These are phyloP conservation scores for Diaporthe citriasiana DNA, from an alignment of 2,329 filamentous ascomycete genomes.

Conservation along the genomic window DNA sequence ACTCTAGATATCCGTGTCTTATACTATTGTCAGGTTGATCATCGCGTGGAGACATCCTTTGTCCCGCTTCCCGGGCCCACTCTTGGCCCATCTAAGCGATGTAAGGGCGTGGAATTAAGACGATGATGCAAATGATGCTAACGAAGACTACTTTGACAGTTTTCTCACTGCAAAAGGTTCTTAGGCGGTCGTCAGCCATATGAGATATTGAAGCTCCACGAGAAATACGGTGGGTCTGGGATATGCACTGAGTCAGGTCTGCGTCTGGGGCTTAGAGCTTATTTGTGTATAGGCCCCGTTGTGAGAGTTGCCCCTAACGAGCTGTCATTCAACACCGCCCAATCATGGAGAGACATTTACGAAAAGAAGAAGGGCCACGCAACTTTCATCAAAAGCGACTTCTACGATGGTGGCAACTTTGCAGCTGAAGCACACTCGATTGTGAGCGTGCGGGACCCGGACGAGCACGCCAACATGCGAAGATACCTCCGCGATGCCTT, in stretches of 20 bases:
- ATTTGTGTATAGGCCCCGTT: slow-evolving; percentile 3
- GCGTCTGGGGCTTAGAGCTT: not conserved
- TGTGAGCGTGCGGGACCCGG: slow-evolving; percentile 47
- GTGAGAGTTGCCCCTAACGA: slow-evolving; percentile 34
- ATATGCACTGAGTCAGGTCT: not conserved
- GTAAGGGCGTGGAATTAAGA: not conserved
- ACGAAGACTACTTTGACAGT: not conserved
- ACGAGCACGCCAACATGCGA: slow-evolving; percentile 47
- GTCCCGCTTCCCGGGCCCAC: slow-evolving; percentile 11
- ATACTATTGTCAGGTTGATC: not conserved
- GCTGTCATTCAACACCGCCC: slow-evolving; percentile 35
- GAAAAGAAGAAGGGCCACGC: slow-evolving; percentile 42
- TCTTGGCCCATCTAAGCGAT: slow-evolving; percentile 7
- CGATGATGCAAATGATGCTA: not conserved
- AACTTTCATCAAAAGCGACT: slow-evolving; percentile 46
- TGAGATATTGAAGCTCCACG: slow-evolving; percentile 25
- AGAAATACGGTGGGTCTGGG: slow-evolving; percentile 17
- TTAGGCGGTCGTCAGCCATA: slow-evolving; percentile 33
- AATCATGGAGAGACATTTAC: slow-evolving; percentile 41
- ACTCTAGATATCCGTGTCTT: not conserved
- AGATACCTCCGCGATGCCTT: slow-evolving; percentile 46
- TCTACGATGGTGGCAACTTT: slow-evolving; percentile 47
- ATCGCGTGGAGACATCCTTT: slow-evolving; percentile 1
- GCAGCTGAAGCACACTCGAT: slow-evolving; percentile 45
- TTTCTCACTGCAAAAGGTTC: slow-evolving; percentile 28